These are phyloP conservation scores for Lentinula lateritia DNA, from an alignment of 768 basidiomycete species.

Conservation along the genomic window DNA sequence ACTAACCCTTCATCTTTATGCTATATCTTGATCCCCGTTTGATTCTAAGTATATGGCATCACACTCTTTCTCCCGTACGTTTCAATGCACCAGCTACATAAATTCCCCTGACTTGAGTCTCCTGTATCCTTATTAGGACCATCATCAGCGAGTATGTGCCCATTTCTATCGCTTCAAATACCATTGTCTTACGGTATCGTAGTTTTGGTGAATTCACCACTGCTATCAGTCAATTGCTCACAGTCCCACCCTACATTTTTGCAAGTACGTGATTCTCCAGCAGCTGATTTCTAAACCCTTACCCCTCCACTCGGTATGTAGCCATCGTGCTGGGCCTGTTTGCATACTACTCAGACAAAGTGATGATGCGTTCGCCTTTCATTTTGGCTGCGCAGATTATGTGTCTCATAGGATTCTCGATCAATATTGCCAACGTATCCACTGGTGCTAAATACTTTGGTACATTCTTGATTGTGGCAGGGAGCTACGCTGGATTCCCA, in stretches of 20 bases:
- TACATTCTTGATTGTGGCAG: slow-evolving; percentile 61
- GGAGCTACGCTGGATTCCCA: slow-evolving; percentile 57
- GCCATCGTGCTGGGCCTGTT: slow-evolving; percentile 49
- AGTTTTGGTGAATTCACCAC: slow-evolving; percentile 53
- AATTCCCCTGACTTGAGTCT: neutral
- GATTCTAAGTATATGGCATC: slow-evolving; percentile 56
- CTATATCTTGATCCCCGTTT: neutral
- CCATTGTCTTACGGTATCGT: neutral
- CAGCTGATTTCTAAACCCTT: too few species aligned
- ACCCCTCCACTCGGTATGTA: slow-evolving; percentile 14
- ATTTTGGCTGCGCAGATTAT: slow-evolving; percentile 45
- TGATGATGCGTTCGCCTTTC: slow-evolving; percentile 51
- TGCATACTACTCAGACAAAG: slow-evolving; percentile 54
- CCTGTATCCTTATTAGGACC: slow-evolving; percentile 29
- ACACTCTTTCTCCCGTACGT: slow-evolving; percentile 68
- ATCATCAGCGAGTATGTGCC: slow-evolving; percentile 47
- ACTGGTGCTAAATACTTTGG: slow-evolving; percentile 21
- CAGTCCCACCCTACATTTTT: slow-evolving; percentile 61
- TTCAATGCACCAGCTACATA: neutral
- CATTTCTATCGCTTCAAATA: neutral
- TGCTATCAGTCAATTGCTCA: slow-evolving; percentile 57
- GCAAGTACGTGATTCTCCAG: slow-evolving; percentile 40
- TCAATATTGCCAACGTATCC: slow-evolving; percentile 53
- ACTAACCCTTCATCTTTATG: neutral
- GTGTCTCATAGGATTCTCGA: slow-evolving; percentile 53